Evolutionary conservation across 768 basidiomycete genomes (phyloP).

Genomic region (Suillus clintonianus): DNA sequence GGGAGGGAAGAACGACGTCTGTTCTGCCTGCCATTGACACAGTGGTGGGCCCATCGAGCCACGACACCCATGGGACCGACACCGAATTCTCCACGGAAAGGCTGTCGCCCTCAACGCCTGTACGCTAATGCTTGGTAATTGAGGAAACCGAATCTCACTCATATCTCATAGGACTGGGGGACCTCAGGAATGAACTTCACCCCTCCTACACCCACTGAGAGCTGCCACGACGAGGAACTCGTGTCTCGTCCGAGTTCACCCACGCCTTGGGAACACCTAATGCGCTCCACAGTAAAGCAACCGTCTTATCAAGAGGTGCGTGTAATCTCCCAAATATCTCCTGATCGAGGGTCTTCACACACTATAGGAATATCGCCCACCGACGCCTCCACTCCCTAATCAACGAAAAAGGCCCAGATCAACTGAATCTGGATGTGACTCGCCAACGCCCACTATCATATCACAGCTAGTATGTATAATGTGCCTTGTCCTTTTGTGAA

Average conservation of each 20-base stretch:
- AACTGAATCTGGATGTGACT: constrained; percentile 35
- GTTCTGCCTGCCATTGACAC: constrained; percentile 34
- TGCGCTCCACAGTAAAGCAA: constrained; percentile 4
- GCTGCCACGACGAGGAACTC: constrained; percentile 31
- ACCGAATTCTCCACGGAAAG: constrained; percentile 28
- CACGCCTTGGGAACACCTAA: constrained; percentile 33
- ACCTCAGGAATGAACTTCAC: constrained; percentile 32
- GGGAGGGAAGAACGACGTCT: constrained; percentile 25
- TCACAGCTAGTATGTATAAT: constrained; percentile 25
- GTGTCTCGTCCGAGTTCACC: constrained; percentile 37
- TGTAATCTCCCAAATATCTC: neutral
- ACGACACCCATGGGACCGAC: constrained; percentile 23
- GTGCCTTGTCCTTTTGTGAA: constrained; percentile 3
- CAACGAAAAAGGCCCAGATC: constrained; percentile 36
- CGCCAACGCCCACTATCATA: constrained; percentile 25
- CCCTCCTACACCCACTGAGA: constrained; percentile 37
- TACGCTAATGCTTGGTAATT: constrained; percentile 31
- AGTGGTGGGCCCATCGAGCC: constrained; percentile 30
- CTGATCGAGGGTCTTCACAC: constrained; percentile 4
- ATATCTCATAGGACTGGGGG: constrained; percentile 33
- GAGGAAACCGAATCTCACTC: constrained; percentile 23
- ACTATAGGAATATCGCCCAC: constrained; percentile 54
- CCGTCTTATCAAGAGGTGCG: constrained; percentile 24
- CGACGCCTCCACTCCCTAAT: constrained; percentile 53
- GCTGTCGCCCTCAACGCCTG: constrained; percentile 35